Evolutionary conservation across 306 rosid species (phyloP).

Genomic region (Quercus cerris): DNA sequence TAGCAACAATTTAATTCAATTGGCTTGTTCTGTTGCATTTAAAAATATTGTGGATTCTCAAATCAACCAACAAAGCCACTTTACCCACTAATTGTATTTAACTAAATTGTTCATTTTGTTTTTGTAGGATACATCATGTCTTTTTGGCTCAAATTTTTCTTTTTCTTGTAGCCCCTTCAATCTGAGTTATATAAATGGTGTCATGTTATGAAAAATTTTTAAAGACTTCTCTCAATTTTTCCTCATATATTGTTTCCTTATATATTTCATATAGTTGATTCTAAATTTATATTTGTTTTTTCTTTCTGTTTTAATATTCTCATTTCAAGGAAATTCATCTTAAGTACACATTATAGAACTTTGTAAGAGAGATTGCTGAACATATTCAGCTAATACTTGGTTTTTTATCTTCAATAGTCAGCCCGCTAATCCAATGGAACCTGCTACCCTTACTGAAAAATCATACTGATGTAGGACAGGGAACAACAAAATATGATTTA

Average conservation of each 20-base stretch:
- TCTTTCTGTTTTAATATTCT: not conserved
- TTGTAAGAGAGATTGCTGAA: not conserved
- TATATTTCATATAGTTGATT: not conserved
- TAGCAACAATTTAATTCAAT: not conserved
- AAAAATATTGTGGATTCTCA: not conserved
- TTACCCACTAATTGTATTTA: not conserved
- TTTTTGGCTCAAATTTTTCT: not conserved
- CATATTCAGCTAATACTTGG: not conserved
- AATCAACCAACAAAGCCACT: not conserved
- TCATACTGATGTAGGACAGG: not conserved
- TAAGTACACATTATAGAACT: not conserved
- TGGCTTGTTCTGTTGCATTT: not conserved
- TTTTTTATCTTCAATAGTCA: not conserved
- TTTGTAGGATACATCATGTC: not conserved
- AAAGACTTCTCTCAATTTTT: not conserved
- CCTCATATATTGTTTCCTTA: not conserved
- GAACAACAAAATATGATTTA: too few relatives aligned
- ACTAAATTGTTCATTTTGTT: not conserved
- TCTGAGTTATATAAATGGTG: not conserved
- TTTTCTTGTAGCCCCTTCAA: not conserved
- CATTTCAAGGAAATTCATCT: not conserved
- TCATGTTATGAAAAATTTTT: not conserved
- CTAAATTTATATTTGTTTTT: not conserved
- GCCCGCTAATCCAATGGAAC: not conserved
- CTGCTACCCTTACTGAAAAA: not conserved